Percentiles rank a stretch among this genome's conserved stretches.
phyloP scores from a whole-genome alignment of 805 yeast genomes.

The Geotrichum ghanense region DNA sequence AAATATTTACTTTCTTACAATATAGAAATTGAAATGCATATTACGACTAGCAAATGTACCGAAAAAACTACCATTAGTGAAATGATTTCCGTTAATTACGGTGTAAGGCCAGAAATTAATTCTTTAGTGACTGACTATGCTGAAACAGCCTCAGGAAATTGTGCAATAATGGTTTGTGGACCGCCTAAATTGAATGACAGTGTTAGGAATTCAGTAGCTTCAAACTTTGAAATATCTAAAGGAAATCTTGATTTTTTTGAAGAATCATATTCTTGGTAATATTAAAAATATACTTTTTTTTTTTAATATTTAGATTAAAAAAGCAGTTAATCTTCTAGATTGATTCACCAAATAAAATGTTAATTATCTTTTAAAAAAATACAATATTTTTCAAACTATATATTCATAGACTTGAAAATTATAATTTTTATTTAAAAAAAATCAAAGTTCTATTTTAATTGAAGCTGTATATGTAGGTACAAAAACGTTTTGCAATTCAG shows the following conservation, averaged over 20 bases:
- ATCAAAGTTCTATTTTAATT: too few species aligned
- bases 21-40: constrained; percentile 12
- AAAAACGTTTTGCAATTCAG: too few species aligned
- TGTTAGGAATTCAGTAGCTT: constrained; percentile 37
- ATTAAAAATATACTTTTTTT: too few species aligned
- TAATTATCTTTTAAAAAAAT: too few species aligned
- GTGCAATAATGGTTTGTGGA: constrained; percentile 53
- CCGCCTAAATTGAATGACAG: constrained; percentile 48
- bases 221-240: constrained; percentile 29
- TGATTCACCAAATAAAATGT: too few species aligned
- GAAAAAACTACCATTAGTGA: background rate
- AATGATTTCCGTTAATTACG: background rate
- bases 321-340: too few species aligned
- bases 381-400: too few species aligned
- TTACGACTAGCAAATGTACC: background rate
- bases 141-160: constrained; percentile 29
- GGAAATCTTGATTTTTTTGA: constrained; percentile 57
- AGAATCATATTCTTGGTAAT: constrained; percentile 58
- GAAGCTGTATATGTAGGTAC: too few species aligned
- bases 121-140: background rate
- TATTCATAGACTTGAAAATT: too few species aligned
- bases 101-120: background rate
- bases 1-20: constrained; percentile 26
- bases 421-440: too few species aligned
- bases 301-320: too few species aligned